A percentile compares a stretch with the other conserved stretches of the same genome.
These are phyloP conservation scores for Dujonia santamariae DNA, from an alignment of 1,139 yeast genomes.

Conservation along the genomic window DNA sequence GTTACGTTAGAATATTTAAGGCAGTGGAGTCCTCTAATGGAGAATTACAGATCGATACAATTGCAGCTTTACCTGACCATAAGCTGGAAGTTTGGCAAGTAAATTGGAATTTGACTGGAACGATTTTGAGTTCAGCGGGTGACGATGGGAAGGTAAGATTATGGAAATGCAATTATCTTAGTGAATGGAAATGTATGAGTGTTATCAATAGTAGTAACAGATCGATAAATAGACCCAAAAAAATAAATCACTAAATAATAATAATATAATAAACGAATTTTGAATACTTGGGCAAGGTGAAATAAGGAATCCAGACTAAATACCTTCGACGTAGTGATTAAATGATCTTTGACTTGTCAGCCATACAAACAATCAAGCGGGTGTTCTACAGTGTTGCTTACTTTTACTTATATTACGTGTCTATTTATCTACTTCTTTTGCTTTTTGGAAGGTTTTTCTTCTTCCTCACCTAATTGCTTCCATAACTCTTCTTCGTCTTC, in stretches of 20 bases:
- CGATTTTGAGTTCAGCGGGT: conserved; percentile 89
- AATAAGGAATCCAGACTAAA: too few species aligned
- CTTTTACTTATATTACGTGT: conserved; percentile 1
- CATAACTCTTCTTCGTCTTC: conserved; percentile 40
- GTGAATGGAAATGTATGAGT: conserved; percentile 90
- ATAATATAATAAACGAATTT: too few species aligned
- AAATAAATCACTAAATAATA: too few species aligned
- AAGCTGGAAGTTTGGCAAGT: conserved; percentile 94
- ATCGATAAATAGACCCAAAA: conserved; percentile 10
- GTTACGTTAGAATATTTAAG: conserved; percentile 81
- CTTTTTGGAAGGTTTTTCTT: too few species aligned
- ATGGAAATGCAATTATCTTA: conserved; percentile 86
- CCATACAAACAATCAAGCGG: too few species aligned
- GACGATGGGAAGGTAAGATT: conserved; percentile 90
- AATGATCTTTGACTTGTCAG: too few species aligned
- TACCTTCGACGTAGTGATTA: too few species aligned
- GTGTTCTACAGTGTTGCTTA: too few species aligned
- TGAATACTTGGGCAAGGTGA: too few species aligned
- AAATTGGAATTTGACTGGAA: conserved; percentile 91
- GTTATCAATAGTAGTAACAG: conserved; percentile 68
- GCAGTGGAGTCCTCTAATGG: conserved; percentile 43
- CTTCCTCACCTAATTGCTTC: conserved; percentile 31
- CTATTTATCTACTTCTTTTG: conserved; percentile 22
- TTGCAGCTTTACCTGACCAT: conserved; percentile 61
- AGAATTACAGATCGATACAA: conserved; percentile 33